phyloP scores from a whole-genome alignment of 495 filamentous ascomycete genomes.

The Chaetomium fimeti region DNA sequence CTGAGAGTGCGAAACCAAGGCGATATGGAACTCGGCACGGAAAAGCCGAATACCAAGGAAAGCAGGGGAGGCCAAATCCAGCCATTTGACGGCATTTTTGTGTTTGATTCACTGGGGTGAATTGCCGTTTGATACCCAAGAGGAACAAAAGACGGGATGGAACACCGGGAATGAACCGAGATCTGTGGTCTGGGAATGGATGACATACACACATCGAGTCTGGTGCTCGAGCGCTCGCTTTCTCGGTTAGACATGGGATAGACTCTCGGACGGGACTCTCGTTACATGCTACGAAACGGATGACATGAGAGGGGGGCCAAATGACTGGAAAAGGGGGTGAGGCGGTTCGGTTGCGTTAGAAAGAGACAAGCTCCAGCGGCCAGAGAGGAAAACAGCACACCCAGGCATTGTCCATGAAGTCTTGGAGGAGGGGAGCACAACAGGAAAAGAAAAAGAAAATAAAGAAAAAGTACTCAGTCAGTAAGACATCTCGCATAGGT shows the following conservation, averaged over 20 bases:
- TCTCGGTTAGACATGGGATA: neutral
- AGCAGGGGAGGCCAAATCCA: neutral
- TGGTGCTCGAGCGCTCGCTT: neutral
- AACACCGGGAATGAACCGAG: neutral
- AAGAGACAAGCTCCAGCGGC: neutral
- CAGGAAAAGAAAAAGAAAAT: neutral
- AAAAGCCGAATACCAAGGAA: no score
- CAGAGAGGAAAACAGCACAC: neutral
- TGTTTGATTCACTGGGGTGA: constrained; percentile 3
- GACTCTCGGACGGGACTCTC: neutral
- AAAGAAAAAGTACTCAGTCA: neutral
- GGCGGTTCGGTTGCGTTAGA: neutral
- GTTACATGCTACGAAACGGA: neutral
- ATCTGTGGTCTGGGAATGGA: neutral
- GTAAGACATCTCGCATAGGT: no score
- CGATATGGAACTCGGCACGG: neutral
- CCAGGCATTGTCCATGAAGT: neutral
- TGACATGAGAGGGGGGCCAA: neutral
- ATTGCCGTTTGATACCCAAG: constrained; percentile 15
- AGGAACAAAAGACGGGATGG: neutral
- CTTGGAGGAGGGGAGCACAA: neutral
- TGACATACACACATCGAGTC: neutral
- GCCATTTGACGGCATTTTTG: neutral
- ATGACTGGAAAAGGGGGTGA: neutral
- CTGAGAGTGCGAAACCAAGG: neutral